These are phyloP conservation scores for Lathyrus oleraceus DNA, from an alignment of 306 rosid species.

Conservation along the genomic window DNA sequence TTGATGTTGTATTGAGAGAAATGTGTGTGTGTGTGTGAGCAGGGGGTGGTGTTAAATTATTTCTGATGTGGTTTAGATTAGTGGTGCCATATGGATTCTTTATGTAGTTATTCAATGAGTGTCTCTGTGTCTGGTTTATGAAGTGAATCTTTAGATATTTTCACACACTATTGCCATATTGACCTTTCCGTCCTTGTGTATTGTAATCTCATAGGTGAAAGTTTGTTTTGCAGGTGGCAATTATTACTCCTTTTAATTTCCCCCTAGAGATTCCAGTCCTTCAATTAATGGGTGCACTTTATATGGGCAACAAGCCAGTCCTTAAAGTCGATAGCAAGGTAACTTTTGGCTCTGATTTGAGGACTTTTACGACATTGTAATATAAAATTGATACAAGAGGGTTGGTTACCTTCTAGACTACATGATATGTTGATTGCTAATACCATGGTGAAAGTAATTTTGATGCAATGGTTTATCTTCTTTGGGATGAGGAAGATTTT, in stretches of 20 bases:
- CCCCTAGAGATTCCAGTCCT: conserved; percentile 97
- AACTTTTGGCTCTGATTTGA: conserved; percentile 30
- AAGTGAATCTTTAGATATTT: conserved; percentile 5
- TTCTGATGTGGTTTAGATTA: conserved; percentile 17
- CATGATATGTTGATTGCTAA: background rate
- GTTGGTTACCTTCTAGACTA: conserved; percentile 7
- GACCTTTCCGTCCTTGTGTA: background rate
- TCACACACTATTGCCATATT: conserved; percentile 2
- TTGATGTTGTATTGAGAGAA: no score
- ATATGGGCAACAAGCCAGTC: conserved; percentile 96
- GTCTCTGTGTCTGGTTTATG: conserved; percentile 9
- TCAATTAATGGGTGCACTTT: conserved; percentile 98
- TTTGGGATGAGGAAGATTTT: conserved; percentile 10
- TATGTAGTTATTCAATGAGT: conserved; percentile 7
- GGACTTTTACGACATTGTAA: conserved; percentile 7
- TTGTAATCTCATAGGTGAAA: conserved; percentile 9
- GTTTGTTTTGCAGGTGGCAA: conserved; percentile 70
- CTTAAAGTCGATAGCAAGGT: conserved; percentile 98
- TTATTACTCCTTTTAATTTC: conserved; percentile 92
- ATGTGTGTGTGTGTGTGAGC: no score
- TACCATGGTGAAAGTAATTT: conserved; percentile 12
- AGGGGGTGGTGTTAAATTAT: no score
- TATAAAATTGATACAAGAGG: conserved; percentile 4
- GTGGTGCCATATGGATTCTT: conserved; percentile 13
- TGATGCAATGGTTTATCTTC: background rate